Conservation (phyloP, 169 alveolate species). For the Plasmodium gaboni region DNA sequence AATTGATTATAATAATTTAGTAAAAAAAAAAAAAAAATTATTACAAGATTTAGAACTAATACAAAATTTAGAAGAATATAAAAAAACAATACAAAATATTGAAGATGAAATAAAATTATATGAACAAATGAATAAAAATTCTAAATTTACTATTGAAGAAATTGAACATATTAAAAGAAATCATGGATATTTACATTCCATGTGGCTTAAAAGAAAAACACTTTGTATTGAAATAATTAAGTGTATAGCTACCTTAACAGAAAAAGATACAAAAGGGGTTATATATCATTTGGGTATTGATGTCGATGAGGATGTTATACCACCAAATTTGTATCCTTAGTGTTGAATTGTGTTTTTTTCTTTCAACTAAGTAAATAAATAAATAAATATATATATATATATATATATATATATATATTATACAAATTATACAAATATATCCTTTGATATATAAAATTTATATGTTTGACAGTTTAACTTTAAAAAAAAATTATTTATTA, state of each 20-base stretch:
- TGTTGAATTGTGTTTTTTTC: not conserved
- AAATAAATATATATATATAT: no score
- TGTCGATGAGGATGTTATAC: conserved; percentile 61
- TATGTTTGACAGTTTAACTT: no score
- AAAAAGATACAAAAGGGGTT: conserved; percentile 64
- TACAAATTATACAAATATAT: no score
- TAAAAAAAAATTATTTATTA: no score
- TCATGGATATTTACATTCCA: conserved; percentile 65
- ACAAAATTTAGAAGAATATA: conserved; percentile 33
- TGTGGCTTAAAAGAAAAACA: conserved; percentile 55
- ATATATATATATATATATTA: no score
- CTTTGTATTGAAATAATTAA: conserved; percentile 61
- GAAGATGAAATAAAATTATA: conserved; percentile 40
- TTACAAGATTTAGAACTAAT: conserved; percentile 58
- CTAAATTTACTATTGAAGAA: conserved; percentile 46
- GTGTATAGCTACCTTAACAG: conserved; percentile 69
- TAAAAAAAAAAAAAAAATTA: conserved; percentile 55
- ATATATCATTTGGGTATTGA: conserved; percentile 71
- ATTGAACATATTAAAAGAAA: conserved; percentile 49
- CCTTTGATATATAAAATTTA: no score
- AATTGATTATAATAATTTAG: conserved; percentile 28
- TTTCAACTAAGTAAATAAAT: not conserved
- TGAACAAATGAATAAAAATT: conserved; percentile 48
- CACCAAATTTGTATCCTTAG: conserved; percentile 39
- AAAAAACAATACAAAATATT: conserved; percentile 12